These are phyloP conservation scores for Penicillium fimorum DNA, from an alignment of 495 filamentous ascomycete species.

Conservation along the genomic window DNA sequence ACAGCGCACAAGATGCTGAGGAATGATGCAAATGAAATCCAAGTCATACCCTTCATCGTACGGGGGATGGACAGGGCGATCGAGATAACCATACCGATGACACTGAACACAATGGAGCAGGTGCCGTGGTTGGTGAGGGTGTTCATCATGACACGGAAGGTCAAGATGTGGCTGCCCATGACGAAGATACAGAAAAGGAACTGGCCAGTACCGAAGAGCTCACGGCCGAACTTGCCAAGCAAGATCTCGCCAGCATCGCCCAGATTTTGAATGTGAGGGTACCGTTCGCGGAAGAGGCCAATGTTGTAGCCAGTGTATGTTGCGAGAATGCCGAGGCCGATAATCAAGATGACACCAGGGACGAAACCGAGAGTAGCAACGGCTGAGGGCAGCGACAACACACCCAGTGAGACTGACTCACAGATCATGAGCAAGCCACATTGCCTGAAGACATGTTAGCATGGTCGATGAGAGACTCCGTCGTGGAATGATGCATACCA, in stretches of 20 bases:
- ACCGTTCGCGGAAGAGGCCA: constrained; percentile 68
- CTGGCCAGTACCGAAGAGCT: constrained; percentile 65
- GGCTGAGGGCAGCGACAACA: constrained; percentile 59
- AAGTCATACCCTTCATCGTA: constrained; percentile 58
- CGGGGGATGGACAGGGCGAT: constrained; percentile 62
- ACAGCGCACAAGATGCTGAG: constrained; percentile 45
- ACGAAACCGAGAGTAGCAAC: constrained; percentile 66
- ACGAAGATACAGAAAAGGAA: constrained; percentile 72
- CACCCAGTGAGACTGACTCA: constrained; percentile 69
- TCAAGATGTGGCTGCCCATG: constrained; percentile 73
- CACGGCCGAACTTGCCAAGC: constrained; percentile 51
- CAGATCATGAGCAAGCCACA: constrained; percentile 60
- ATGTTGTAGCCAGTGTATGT: constrained; percentile 77
- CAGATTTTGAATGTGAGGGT: constrained; percentile 66
- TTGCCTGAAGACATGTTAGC: constrained; percentile 28
- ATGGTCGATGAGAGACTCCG: not conserved
- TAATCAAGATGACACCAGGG: constrained; percentile 59
- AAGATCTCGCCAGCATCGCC: constrained; percentile 58
- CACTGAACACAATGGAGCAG: constrained; percentile 68
- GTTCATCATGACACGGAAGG: constrained; percentile 67
- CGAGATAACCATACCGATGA: constrained; percentile 62
- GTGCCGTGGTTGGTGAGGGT: constrained; percentile 62
- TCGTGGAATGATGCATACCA: constrained; percentile 33
- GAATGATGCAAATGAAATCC: constrained; percentile 60
- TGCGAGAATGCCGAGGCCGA: constrained; percentile 62